Percentiles rank a stretch among this genome's conserved stretches.
Conservation (phyloP, 169 alveolate species). For the Cryptosporidium tyzzeri region DNA sequence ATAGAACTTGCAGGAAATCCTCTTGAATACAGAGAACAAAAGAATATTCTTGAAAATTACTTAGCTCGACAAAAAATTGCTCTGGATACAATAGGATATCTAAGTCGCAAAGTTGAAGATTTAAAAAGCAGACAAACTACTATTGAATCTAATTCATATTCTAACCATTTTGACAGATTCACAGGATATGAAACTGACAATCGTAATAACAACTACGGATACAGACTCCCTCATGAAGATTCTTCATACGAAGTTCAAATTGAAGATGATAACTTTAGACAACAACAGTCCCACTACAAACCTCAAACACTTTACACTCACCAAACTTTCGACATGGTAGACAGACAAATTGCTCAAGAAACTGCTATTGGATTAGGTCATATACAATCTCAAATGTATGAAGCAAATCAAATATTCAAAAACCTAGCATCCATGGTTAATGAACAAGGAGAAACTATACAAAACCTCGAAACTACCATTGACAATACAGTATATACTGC, state of each 20-base stretch:
- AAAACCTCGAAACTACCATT: slow-evolving; percentile 54
- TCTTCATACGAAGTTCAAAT: slow-evolving; percentile 1
- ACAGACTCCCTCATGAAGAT: background rate
- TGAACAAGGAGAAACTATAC: slow-evolving; percentile 67
- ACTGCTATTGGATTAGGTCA: slow-evolving; percentile 38
- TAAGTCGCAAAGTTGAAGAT: slow-evolving; percentile 22
- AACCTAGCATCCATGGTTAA: slow-evolving; percentile 61
- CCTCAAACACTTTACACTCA: background rate
- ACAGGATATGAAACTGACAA: background rate
- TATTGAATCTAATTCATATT: background rate
- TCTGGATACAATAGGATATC: background rate
- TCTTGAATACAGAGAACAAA: slow-evolving; percentile 9
- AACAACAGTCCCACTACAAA: background rate
- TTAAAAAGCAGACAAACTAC: background rate
- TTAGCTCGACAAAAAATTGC: background rate
- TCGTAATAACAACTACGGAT: background rate
- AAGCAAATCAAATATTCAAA: slow-evolving; percentile 39
- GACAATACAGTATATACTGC: slow-evolving; percentile 51
- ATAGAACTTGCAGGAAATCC: slow-evolving; percentile 63
- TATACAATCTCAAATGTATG: slow-evolving; percentile 60
- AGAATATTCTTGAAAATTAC: slow-evolving; percentile 5
- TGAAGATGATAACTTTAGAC: slow-evolving; percentile 5
- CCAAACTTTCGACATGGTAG: slow-evolving; percentile 4
- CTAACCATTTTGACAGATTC: background rate
- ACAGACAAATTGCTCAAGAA: slow-evolving; percentile 67